Evolutionary conservation across 345 rosid species (phyloP).

Genomic region (Excoecaria cochinchinensis): DNA sequence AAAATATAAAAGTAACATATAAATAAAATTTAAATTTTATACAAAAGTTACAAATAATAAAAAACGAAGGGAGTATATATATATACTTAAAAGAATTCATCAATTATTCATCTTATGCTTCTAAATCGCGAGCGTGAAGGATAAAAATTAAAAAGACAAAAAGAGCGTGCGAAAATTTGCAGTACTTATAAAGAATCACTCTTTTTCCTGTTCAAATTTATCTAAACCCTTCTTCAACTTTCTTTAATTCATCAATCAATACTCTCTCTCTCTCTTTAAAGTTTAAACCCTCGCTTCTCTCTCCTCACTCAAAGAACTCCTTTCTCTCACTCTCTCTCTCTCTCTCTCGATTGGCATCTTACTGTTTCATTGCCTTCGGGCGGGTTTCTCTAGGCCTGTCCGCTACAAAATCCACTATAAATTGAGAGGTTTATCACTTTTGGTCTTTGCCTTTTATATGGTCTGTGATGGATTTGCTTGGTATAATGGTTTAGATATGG

Average conservation of each 20-base stretch:
- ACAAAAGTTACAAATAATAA: too few species aligned
- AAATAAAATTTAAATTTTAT: too few species aligned
- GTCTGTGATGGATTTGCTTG: neutral
- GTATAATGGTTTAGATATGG: conserved; percentile 5
- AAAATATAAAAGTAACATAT: too few species aligned
- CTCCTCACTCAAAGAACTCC: neutral
- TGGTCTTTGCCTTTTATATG: too few species aligned
- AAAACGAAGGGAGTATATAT: too few species aligned
- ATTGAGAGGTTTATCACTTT: neutral
- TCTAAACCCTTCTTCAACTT: conserved; percentile 7
- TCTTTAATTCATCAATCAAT: neutral
- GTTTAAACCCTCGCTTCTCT: neutral
- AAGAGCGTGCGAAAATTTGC: neutral
- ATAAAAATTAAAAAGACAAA: neutral
- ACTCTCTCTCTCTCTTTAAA: neutral
- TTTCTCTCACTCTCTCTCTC: neutral
- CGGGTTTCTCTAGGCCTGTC: conserved; percentile 9
- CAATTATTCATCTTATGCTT: neutral
- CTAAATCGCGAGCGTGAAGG: neutral
- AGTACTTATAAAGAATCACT: neutral
- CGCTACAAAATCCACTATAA: neutral
- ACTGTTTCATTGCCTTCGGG: conserved; percentile 4
- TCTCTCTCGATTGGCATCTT: too few species aligned
- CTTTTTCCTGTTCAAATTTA: neutral
- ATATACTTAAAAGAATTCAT: neutral